phyloP scores from a whole-genome alignment of 345 rosid species.

The Lagerstroemia speciosa region DNA sequence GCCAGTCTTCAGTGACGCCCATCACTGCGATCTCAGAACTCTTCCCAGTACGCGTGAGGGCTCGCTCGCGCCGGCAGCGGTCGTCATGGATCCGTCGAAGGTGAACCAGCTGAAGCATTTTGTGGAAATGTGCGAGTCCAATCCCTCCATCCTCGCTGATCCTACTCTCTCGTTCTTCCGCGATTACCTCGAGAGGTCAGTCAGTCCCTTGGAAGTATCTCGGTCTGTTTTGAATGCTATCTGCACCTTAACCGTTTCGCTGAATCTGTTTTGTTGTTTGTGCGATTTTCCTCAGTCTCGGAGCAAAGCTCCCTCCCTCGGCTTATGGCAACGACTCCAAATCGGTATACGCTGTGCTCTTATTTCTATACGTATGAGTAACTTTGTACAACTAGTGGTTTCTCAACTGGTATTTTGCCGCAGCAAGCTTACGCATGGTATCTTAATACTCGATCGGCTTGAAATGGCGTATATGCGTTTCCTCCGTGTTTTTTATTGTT shows the following conservation, averaged over 20 bases:
- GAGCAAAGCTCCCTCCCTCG: constrained; percentile 59
- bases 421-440: too few species aligned
- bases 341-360: constrained; percentile 33
- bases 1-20: not conserved
- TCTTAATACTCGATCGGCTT: too few species aligned
- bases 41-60: not conserved
- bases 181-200: constrained; percentile 79
- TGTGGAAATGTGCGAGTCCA: constrained; percentile 66
- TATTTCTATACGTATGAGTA: not conserved
- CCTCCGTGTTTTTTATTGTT: too few species aligned
- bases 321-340: constrained; percentile 33
- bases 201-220: not conserved
- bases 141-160: constrained; percentile 68
- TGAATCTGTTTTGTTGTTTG: not conserved
- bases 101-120: constrained; percentile 54
- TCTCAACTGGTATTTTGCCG: too few species aligned
- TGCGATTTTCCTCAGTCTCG: constrained; percentile 47
- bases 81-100: constrained; percentile 48
- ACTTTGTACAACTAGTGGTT: not conserved
- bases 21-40: not conserved
- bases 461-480: too few species aligned
- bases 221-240: not conserved
- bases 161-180: constrained; percentile 92
- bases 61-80: not conserved
- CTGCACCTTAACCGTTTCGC: not conserved